phyloP scores from a whole-genome alignment of 495 filamentous ascomycete genomes.

The Monascus purpureus region DNA sequence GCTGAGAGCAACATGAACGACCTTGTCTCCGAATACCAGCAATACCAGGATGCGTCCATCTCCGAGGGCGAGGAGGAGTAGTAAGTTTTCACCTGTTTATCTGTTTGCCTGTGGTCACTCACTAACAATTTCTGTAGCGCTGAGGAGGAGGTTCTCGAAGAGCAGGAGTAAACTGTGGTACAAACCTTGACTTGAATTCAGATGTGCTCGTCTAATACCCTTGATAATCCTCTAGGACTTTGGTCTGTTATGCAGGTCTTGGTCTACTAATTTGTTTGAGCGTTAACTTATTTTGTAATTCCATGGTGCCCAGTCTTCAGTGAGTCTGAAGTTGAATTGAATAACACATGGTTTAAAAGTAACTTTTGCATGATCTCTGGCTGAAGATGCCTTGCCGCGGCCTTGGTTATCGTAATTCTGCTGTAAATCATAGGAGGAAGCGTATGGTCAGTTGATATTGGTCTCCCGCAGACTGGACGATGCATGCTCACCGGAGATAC shows the following conservation, averaged over 20 bases:
- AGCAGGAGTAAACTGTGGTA: constrained; percentile 25
- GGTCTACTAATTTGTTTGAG: constrained; percentile 27
- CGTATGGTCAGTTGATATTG: too few species aligned
- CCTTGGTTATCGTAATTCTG: too few species aligned
- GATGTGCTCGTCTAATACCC: constrained; percentile 32
- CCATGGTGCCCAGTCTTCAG: constrained; percentile 13
- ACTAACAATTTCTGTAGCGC: constrained; percentile 11
- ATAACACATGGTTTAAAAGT: constrained; percentile 31
- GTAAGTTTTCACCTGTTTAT: constrained; percentile 16
- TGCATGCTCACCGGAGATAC: too few species aligned
- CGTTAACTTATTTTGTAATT: constrained; percentile 34
- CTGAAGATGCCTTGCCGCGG: too few species aligned
- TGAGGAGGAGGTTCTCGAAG: constrained; percentile 29
- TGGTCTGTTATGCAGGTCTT: constrained; percentile 13
- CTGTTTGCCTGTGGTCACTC: background rate
- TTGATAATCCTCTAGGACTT: constrained; percentile 23
- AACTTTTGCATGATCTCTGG: too few species aligned
- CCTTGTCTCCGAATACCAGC: constrained; percentile 99
- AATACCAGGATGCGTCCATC: constrained; percentile 97
- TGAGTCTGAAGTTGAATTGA: constrained; percentile 15
- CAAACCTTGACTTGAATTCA: constrained; percentile 11
- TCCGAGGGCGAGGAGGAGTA: constrained; percentile 61
- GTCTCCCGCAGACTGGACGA: too few species aligned
- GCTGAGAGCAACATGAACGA: constrained; percentile 99
- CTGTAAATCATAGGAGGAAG: too few species aligned